Evolutionary conservation across 75 land plant genomes (phyloP).

Genomic region (Sequoia sempervirens): DNA sequence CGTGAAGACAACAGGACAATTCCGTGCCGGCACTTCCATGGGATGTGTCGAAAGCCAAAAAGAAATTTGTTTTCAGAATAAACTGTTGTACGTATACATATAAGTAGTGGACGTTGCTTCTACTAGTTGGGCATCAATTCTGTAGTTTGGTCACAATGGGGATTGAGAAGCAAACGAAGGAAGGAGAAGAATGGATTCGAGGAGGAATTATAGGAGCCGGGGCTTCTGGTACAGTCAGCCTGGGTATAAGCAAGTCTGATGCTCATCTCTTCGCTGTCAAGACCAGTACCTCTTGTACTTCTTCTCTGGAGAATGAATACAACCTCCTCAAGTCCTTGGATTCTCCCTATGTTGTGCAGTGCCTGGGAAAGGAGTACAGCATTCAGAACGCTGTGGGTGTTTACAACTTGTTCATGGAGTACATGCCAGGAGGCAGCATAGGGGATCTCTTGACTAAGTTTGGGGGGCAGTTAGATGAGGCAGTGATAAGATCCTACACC

Average conservation of each 20-base stretch:
- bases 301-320: constrained; percentile 25
- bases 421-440: constrained; percentile 55
- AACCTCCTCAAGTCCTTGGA: constrained; percentile 16
- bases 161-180: neutral
- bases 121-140: too few species aligned
- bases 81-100: too few species aligned
- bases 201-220: constrained; percentile 45
- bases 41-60: too few species aligned
- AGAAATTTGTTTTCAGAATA: too few species aligned
- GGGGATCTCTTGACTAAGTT: constrained; percentile 6
- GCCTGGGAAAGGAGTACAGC: constrained; percentile 46
- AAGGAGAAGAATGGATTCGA: constrained; percentile 15
- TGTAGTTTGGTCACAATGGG: neutral
- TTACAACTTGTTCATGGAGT: constrained; percentile 60
- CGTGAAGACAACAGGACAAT: too few species aligned
- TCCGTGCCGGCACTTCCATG: too few species aligned
- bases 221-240: constrained; percentile 38
- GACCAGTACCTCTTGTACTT: constrained; percentile 14
- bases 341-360: constrained; percentile 41
- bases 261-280: constrained; percentile 51
- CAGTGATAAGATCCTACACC: constrained; percentile 22
- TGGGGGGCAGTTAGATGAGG: constrained; percentile 35
- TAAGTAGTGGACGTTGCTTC: too few species aligned
- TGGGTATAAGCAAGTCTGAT: constrained; percentile 24
- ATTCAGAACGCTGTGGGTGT: neutral